A percentile compares a stretch with the other conserved stretches of the same genome.
Evolutionary conservation across 805 yeast genomes (phyloP).

Genomic region (Nakazawaea siamensis): DNA sequence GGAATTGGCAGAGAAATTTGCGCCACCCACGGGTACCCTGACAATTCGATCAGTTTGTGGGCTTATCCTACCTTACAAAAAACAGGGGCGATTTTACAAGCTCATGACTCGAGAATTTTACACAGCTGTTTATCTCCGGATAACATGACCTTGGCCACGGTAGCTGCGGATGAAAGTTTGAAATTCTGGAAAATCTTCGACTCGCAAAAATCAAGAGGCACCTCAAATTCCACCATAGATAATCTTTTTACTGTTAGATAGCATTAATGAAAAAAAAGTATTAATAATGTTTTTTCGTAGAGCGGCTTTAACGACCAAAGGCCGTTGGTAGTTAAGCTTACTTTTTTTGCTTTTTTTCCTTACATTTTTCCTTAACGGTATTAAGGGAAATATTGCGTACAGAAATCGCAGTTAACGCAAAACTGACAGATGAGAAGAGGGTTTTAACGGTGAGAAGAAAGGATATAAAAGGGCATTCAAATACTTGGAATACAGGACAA

Average conservation of each 20-base stretch:
- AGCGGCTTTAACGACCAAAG: no score
- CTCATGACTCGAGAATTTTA: slow-evolving; percentile 86
- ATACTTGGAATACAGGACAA: no score
- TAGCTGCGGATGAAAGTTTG: slow-evolving; percentile 92
- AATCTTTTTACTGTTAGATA: slow-evolving; percentile 7
- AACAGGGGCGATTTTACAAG: slow-evolving; percentile 78
- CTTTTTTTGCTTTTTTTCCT: no score
- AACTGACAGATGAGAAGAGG: no score
- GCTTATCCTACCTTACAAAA: slow-evolving; percentile 79
- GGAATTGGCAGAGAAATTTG: slow-evolving; percentile 78
- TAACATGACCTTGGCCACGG: slow-evolving; percentile 83
- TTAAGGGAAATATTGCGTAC: no score
- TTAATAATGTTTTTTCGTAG: no score
- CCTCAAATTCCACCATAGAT: slow-evolving; percentile 3
- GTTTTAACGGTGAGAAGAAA: no score
- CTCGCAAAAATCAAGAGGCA: slow-evolving; percentile 19
- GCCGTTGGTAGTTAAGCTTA: no score
- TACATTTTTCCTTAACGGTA: no score
- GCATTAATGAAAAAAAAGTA: no score
- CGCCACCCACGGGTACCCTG: slow-evolving; percentile 91
- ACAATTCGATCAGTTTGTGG: slow-evolving; percentile 75
- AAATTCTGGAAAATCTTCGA: slow-evolving; percentile 94
- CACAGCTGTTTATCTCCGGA: slow-evolving; percentile 85
- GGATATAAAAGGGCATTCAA: no score
- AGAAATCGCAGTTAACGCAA: no score